Evolutionary conservation across 1,139 yeast genomes (phyloP).

Genomic region (Suzukiozyma palmioleophila): DNA sequence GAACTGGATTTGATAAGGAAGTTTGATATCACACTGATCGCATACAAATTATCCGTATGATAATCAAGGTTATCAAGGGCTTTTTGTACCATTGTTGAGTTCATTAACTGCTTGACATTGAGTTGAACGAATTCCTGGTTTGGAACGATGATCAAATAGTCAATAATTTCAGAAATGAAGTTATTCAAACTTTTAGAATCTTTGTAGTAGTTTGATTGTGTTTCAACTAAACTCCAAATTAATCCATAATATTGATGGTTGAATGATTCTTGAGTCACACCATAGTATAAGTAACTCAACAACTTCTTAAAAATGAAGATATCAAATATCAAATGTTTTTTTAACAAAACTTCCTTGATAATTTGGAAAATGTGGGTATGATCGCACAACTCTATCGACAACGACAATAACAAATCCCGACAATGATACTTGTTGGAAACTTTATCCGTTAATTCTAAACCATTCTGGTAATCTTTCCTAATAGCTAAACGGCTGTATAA

Average conservation of each 20-base stretch:
- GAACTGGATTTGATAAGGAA: conserved; percentile 18
- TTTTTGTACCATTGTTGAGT: conserved; percentile 27
- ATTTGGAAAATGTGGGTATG: conserved; percentile 34
- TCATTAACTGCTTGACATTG: conserved; percentile 19
- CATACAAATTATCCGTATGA: conserved; percentile 32
- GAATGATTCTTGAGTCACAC: conserved; percentile 17
- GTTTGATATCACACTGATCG: conserved; percentile 25
- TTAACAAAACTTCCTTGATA: conserved; percentile 34
- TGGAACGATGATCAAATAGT: conserved; percentile 16
- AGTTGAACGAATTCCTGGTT: conserved; percentile 10
- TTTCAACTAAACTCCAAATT: conserved; percentile 31
- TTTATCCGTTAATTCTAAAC: conserved; percentile 8
- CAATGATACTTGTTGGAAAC: conserved; percentile 15
- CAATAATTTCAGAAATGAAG: conserved; percentile 29
- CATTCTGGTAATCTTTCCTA: conserved; percentile 32
- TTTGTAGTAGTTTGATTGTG: conserved; percentile 26
- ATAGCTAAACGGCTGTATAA: conserved; percentile 34
- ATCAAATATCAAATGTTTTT: conserved; percentile 30
- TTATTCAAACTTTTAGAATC: conserved; percentile 20
- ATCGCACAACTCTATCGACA: conserved; percentile 33
- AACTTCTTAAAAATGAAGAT: conserved; percentile 25
- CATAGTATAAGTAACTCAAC: conserved; percentile 30
- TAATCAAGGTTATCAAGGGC: conserved; percentile 26
- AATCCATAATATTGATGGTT: conserved; percentile 31
- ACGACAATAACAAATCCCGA: conserved; percentile 29